Conservation (phyloP, 2,329 filamentous ascomycete species). For the Leptosphaerulina australis region DNA sequence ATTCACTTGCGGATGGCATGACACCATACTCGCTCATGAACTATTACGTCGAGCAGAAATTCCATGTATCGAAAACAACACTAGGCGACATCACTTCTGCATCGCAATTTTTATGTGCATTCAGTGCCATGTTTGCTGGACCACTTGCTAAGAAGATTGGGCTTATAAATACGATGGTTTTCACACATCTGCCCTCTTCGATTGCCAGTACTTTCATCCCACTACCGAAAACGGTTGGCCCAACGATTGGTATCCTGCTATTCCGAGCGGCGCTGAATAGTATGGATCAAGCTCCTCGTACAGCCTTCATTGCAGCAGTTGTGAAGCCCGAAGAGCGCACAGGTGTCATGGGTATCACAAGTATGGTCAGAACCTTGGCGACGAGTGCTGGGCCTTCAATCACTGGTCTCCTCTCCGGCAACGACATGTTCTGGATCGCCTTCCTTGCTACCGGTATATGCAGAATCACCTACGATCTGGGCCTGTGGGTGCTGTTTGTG, state of each 20-base stretch:
- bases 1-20: conserved; percentile 70
- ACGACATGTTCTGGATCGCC: conserved; percentile 46
- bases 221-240: conserved; percentile 56
- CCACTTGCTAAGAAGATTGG: conserved; percentile 64
- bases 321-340: conserved; percentile 69
- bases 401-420: conserved; percentile 46
- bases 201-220: conserved; percentile 63
- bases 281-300: conserved; percentile 71
- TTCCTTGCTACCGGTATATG: conserved; percentile 47
- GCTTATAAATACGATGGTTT: conserved; percentile 63
- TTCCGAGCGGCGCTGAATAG: conserved; percentile 67
- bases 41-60: conserved; percentile 47
- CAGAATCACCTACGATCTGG: conserved; percentile 47
- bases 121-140: conserved; percentile 63
- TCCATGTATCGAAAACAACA: conserved; percentile 54
- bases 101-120: conserved; percentile 56
- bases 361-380: conserved; percentile 65
- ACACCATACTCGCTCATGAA: conserved; percentile 46
- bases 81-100: conserved; percentile 65
- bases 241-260: conserved; percentile 63
- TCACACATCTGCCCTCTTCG: conserved; percentile 64
- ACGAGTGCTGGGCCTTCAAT: conserved; percentile 54
- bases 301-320: conserved; percentile 70
- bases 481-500: conserved; percentile 47
- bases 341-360: conserved; percentile 72